Percentiles rank a stretch among this genome's conserved stretches.
Evolutionary conservation across 164 flowering plant genomes (phyloP).

Genomic region (Vitis amurensis): DNA sequence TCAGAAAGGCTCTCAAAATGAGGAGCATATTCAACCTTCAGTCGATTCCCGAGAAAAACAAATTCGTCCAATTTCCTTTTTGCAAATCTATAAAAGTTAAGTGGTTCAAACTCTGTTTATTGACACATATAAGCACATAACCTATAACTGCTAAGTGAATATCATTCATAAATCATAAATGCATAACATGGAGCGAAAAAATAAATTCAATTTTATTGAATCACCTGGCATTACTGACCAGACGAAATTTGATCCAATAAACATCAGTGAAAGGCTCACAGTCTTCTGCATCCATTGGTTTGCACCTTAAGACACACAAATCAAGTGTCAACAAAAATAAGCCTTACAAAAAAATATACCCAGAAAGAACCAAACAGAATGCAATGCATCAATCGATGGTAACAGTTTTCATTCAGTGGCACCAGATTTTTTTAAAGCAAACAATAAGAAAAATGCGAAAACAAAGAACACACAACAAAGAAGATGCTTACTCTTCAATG

Average conservation of each 20-base stretch:
- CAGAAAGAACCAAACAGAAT: too few relatives aligned
- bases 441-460: not conserved
- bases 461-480: not conserved
- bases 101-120: not conserved
- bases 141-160: too few relatives aligned
- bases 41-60: conserved; percentile 74
- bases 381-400: too few relatives aligned
- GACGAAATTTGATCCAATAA: conserved; percentile 79
- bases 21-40: conserved; percentile 86
- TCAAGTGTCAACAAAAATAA: too few relatives aligned
- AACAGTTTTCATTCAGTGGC: too few relatives aligned
- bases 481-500: conserved; percentile 66
- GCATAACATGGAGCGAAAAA: too few relatives aligned
- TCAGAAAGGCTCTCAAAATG: conserved; percentile 76
- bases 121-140: too few relatives aligned
- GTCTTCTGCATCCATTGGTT: conserved; percentile 94
- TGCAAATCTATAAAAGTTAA: conserved; percentile 62
- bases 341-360: too few relatives aligned
- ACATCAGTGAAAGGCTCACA: conserved; percentile 85
- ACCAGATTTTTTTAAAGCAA: too few relatives aligned
- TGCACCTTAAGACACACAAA: conserved; percentile 44
- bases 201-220: not conserved
- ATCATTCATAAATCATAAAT: too few relatives aligned
- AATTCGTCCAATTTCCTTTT: conserved; percentile 86
- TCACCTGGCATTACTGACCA: conserved; percentile 81